Conservation (phyloP, 768 basidiomycete species). For the Leccinum uliginosum region DNA sequence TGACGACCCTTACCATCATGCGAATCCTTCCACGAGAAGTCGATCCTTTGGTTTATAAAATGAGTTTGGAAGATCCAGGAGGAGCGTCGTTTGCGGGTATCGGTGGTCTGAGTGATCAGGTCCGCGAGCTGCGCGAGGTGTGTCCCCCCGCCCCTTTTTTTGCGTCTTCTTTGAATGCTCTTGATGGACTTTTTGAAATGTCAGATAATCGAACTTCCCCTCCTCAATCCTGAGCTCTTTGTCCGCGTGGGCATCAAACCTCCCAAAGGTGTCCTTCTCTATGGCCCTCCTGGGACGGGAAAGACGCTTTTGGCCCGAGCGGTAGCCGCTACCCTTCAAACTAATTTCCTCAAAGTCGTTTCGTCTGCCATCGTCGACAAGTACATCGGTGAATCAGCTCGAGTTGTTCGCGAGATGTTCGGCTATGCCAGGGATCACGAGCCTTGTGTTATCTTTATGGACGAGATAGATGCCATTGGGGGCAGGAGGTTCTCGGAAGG, state of each 20-base stretch:
- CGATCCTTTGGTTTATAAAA: conserved; percentile 98
- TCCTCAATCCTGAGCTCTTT: conserved; percentile 93
- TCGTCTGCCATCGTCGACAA: conserved; percentile 98
- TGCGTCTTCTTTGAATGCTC: not conserved
- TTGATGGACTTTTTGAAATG: not conserved
- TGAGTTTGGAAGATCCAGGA: conserved; percentile 97
- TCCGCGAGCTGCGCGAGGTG: conserved; percentile 92
- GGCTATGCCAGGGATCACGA: conserved; percentile 97
- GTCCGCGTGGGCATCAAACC: conserved; percentile 93
- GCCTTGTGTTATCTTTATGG: conserved; percentile 99
- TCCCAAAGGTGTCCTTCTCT: conserved; percentile 93
- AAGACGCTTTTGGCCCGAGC: conserved; percentile 95
- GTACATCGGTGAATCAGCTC: conserved; percentile 97
- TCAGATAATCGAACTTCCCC: conserved; percentile 92
- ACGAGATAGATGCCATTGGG: conserved; percentile 97
- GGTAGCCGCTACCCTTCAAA: conserved; percentile 90
- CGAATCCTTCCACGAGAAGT: conserved; percentile 96
- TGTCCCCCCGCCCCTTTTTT: conserved; percentile 23
- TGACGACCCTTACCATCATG: conserved; percentile 99
- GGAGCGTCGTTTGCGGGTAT: conserved; percentile 95
- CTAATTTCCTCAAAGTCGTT: conserved; percentile 98
- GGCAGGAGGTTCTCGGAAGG: conserved; percentile 90
- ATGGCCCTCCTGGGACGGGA: conserved; percentile 95
- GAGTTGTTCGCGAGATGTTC: conserved; percentile 98
- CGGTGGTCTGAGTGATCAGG: conserved; percentile 93